Percentiles rank a stretch among this genome's conserved stretches.
Conservation (phyloP, 805 yeast species). For the Ogataea parapolymorpha region DNA sequence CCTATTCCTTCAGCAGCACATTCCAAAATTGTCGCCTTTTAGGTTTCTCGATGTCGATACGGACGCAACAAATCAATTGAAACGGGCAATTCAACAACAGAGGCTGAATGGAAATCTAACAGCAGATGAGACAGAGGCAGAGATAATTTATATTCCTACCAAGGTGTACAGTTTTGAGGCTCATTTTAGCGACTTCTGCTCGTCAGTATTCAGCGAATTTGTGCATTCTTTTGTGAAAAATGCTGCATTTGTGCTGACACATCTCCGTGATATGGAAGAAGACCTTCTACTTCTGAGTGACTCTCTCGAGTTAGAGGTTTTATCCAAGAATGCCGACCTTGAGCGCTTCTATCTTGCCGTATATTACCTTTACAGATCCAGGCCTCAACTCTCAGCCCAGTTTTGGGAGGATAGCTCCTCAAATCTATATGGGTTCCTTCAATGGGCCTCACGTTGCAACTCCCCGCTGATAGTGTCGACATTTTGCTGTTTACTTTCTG, state of each 20-base stretch:
- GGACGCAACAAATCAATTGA: conserved; percentile 36
- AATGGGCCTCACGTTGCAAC: conserved; percentile 80
- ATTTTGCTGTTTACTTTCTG: conserved; percentile 73
- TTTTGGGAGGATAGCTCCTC: conserved; percentile 72
- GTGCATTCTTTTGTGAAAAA: conserved; percentile 56
- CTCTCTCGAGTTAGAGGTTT: conserved; percentile 54
- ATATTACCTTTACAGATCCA: conserved; percentile 60
- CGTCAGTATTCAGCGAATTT: conserved; percentile 46
- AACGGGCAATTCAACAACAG: conserved; percentile 28
- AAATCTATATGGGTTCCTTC: conserved; percentile 72
- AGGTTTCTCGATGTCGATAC: conserved; percentile 51
- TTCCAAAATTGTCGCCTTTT: conserved; percentile 54
- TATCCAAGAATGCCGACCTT: conserved; percentile 74
- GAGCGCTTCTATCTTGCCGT: conserved; percentile 82
- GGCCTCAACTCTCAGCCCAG: conserved; percentile 52
- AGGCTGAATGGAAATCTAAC: conserved; percentile 26
- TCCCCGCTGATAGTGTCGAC: conserved; percentile 81
- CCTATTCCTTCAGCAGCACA: conserved; percentile 59
- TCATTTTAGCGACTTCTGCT: conserved; percentile 36
- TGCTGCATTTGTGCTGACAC: conserved; percentile 63
- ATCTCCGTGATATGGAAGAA: conserved; percentile 70
- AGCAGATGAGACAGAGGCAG: conserved; percentile 28
- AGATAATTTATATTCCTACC: conserved; percentile 23
- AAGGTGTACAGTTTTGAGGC: conserved; percentile 21
- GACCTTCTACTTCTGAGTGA: conserved; percentile 60